These are phyloP conservation scores for Isoetes taiwanensis DNA, from an alignment of 75 land plant genomes.

Conservation along the genomic window DNA sequence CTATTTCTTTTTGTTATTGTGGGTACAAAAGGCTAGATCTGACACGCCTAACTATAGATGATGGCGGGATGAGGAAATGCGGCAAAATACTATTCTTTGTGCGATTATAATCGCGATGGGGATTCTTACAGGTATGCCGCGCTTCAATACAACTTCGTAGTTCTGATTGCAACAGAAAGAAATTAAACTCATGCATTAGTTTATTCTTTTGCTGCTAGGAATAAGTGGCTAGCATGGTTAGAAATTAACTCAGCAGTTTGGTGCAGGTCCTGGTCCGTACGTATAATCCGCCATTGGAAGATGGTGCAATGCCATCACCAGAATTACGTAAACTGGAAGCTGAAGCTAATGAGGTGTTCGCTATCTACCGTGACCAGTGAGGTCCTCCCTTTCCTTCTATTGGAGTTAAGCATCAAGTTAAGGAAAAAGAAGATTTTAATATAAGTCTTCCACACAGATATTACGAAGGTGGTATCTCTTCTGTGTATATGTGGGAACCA, in stretches of 20 bases:
- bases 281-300: slow-evolving; percentile 75
- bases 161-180: too few relatives aligned
- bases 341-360: slow-evolving; percentile 90
- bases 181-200: too few relatives aligned
- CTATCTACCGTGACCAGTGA: slow-evolving; percentile 99
- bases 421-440: not conserved
- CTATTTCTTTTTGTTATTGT: not conserved
- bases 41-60: slow-evolving; percentile 24
- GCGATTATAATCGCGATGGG: slow-evolving; percentile 94
- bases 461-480: slow-evolving; percentile 94
- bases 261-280: slow-evolving; percentile 85
- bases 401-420: not conserved
- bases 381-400: slow-evolving; percentile 57
- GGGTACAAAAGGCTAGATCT: not conserved
- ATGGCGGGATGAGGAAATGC: slow-evolving; percentile 50
- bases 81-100: slow-evolving; percentile 71
- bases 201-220: too few relatives aligned
- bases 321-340: slow-evolving; percentile 72
- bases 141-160: too few relatives aligned
- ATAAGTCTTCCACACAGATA: slow-evolving; percentile 39
- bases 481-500: slow-evolving; percentile 89
- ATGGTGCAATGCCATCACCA: slow-evolving; percentile 52
- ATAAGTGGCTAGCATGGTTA: too few relatives aligned
- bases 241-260: too few relatives aligned
- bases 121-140: slow-evolving; percentile 93